Evolutionary conservation across 345 rosid genomes (phyloP).

Genomic region (Euphorbia tirucalli): DNA sequence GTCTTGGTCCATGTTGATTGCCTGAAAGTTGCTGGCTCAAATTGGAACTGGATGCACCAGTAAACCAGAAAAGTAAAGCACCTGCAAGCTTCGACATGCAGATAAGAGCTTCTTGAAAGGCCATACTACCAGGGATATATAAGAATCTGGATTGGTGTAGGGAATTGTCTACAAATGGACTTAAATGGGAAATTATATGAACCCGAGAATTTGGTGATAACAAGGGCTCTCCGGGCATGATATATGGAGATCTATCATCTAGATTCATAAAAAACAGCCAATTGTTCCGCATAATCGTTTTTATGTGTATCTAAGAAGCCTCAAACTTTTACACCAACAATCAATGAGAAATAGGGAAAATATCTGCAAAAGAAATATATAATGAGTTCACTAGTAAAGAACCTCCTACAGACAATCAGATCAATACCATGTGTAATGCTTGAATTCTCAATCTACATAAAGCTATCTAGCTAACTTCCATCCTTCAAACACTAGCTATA

Average conservation of each 20-base stretch:
- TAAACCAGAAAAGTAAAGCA: slow-evolving; percentile 52
- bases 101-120: slow-evolving; percentile 55
- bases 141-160: slow-evolving; percentile 30
- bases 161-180: slow-evolving; percentile 33
- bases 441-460: neutral
- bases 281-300: slow-evolving; percentile 37
- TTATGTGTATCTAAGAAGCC: neutral
- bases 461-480: neutral
- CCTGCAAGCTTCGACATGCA: slow-evolving; percentile 62
- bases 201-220: slow-evolving; percentile 36
- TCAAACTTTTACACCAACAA: neutral
- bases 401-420: neutral
- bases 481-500: neutral
- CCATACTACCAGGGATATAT: slow-evolving; percentile 44
- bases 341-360: neutral
- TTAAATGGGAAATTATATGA: slow-evolving; percentile 40
- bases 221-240: slow-evolving; percentile 49
- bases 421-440: neutral
- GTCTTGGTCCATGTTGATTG: slow-evolving; percentile 27
- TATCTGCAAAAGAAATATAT: slow-evolving; percentile 10
- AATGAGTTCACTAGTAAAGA: neutral
- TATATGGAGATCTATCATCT: slow-evolving; percentile 40
- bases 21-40: slow-evolving; percentile 38
- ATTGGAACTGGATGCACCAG: slow-evolving; percentile 46
- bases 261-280: slow-evolving; percentile 49